Percentiles rank a stretch among this genome's conserved stretches.
These are phyloP conservation scores for Tetragonia tetragonoides DNA, from an alignment of 148 eudicot species.

Conservation along the genomic window DNA sequence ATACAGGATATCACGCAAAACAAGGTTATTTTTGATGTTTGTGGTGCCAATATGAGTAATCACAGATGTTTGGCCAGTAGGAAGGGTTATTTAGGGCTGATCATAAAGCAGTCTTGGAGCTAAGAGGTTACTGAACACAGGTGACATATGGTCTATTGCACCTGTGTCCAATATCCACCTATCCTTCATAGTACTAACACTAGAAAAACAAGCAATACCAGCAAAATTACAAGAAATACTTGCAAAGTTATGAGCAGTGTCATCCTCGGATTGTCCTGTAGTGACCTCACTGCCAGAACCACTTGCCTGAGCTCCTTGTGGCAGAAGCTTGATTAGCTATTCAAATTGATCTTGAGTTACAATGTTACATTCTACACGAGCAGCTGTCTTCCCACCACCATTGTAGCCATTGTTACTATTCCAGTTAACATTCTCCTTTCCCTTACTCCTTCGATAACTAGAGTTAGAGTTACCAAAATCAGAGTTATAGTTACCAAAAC, in stretches of 20 bases:
- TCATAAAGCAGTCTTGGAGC: no score
- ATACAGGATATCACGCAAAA: not conserved
- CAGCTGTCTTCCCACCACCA: not conserved
- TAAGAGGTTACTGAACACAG: no score
- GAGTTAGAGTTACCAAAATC: no score
- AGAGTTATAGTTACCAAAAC: no score
- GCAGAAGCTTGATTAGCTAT: not conserved
- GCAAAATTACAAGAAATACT: not conserved
- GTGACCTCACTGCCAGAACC: not conserved
- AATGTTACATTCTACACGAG: not conserved
- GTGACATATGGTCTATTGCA: conserved; percentile 14
- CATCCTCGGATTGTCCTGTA: not conserved
- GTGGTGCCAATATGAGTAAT: not conserved
- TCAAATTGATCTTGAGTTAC: conserved; percentile 3
- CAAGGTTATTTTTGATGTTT: not conserved
- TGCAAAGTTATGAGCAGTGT: not conserved
- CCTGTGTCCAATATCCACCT: not conserved
- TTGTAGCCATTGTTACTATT: not conserved
- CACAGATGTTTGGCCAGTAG: not conserved
- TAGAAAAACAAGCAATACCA: not conserved
- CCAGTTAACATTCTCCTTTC: not conserved
- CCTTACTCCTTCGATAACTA: no score
- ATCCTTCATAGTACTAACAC: not conserved
- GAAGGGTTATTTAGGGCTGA: not conserved
- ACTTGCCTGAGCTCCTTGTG: not conserved